Conservation (phyloP, 2,329 filamentous ascomycete species). For the Fusarium nematophilum region DNA sequence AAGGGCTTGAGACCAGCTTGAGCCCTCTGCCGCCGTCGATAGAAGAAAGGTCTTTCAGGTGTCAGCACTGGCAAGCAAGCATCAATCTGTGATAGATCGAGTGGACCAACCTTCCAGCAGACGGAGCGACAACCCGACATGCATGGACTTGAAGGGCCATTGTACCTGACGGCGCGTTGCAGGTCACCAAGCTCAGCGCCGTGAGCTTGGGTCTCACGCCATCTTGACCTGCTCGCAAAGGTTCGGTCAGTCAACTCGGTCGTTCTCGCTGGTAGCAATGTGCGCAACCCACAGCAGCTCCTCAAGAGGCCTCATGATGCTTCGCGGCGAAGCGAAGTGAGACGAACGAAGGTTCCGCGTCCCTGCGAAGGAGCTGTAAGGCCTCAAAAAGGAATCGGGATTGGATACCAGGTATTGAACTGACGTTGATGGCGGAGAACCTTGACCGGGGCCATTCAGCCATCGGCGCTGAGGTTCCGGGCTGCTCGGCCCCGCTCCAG, state of each 20-base stretch:
- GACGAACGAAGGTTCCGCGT: background rate
- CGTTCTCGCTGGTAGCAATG: conserved; percentile 7
- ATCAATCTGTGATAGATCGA: background rate
- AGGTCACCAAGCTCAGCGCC: conserved; percentile 70
- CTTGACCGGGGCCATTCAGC: background rate
- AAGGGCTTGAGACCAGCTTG: conserved; percentile 76
- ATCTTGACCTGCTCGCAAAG: conserved; percentile 66
- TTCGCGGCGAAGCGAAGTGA: background rate
- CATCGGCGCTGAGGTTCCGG: conserved; percentile 26
- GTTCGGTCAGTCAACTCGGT: conserved; percentile 39
- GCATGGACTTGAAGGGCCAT: conserved; percentile 71
- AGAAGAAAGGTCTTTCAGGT: conserved; percentile 77
- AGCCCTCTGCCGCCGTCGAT: conserved; percentile 73
- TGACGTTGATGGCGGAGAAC: conserved; percentile 27
- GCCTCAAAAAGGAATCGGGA: conserved; percentile 1
- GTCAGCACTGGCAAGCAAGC: conserved; percentile 20
- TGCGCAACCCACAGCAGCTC: conserved; percentile 51
- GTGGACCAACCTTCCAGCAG: conserved; percentile 83
- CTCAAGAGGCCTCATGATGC: conserved; percentile 52
- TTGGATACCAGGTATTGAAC: background rate
- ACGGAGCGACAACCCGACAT: conserved; percentile 82
- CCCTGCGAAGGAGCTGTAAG: background rate
- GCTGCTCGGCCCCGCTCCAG: conserved; percentile 32
- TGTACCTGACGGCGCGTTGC: conserved; percentile 71
- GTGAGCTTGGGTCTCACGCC: conserved; percentile 71